Percentiles rank a stretch among this genome's conserved stretches.
These are phyloP conservation scores for Xanthoconium stramineum DNA, from an alignment of 768 basidiomycete species.

Conservation along the genomic window DNA sequence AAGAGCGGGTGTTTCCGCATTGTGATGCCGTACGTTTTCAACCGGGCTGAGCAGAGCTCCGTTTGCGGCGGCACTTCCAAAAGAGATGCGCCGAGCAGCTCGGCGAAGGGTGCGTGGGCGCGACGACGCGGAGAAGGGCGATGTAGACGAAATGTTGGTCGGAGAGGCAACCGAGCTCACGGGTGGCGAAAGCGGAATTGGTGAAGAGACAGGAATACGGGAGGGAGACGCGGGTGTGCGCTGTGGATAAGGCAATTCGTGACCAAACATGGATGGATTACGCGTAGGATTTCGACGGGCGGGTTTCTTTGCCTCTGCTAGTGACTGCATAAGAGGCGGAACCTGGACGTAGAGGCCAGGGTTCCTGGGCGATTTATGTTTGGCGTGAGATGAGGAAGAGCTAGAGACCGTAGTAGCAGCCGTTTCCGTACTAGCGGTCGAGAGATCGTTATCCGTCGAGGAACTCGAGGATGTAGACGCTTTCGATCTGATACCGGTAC, in stretches of 20 bases:
- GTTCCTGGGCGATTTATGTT: slow-evolving; percentile 23
- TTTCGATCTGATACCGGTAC: slow-evolving; percentile 21
- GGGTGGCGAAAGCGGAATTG: slow-evolving; percentile 20
- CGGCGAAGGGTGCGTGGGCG: slow-evolving; percentile 30
- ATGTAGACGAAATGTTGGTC: slow-evolving; percentile 9
- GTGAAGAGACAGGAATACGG: slow-evolving; percentile 30
- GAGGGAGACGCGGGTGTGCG: slow-evolving; percentile 31
- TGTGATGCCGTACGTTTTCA: slow-evolving; percentile 25
- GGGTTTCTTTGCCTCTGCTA: slow-evolving; percentile 28
- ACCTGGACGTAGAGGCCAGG: slow-evolving; percentile 15
- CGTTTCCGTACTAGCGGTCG: slow-evolving; percentile 31
- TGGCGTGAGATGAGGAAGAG: slow-evolving; percentile 14
- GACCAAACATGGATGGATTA: slow-evolving; percentile 66
- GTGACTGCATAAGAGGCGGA: slow-evolving; percentile 16
- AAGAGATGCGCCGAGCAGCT: slow-evolving; percentile 60
- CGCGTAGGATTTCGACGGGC: slow-evolving; percentile 46
- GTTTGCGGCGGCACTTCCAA: slow-evolving; percentile 44
- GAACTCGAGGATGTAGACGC: slow-evolving; percentile 26
- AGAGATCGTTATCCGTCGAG: slow-evolving; percentile 34
- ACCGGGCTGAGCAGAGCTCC: slow-evolving; percentile 36
- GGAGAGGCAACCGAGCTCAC: slow-evolving; percentile 7
- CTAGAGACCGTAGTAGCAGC: slow-evolving; percentile 27
- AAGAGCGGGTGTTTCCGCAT: slow-evolving; percentile 39
- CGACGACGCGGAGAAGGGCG: slow-evolving; percentile 14
- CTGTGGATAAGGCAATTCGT: slow-evolving; percentile 53